Conservation (phyloP, 2,329 filamentous ascomycete species). For the Colletotrichum orbiculare region DNA sequence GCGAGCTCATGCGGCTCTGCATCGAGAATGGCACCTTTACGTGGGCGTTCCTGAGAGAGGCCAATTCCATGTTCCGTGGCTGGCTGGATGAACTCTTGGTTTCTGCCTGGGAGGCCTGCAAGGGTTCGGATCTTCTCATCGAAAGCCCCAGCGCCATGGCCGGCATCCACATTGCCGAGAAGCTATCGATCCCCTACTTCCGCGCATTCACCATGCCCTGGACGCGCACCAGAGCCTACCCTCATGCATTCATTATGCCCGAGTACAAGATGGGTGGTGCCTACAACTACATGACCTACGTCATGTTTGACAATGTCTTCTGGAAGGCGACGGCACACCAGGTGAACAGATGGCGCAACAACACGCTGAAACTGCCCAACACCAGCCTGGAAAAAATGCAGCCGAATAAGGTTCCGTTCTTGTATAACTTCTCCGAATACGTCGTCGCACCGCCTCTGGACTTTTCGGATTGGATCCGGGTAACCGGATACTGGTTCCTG, state of each 20-base stretch:
- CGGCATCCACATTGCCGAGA: slow-evolving; percentile 96
- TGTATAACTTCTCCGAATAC: slow-evolving; percentile 96
- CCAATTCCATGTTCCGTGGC: slow-evolving; percentile 87
- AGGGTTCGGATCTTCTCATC: slow-evolving; percentile 89
- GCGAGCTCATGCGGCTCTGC: slow-evolving; percentile 93
- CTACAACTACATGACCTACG: slow-evolving; percentile 95
- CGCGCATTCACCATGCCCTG: slow-evolving; percentile 98
- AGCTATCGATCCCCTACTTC: slow-evolving; percentile 93
- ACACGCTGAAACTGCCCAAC: slow-evolving; percentile 78
- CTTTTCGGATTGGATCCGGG: slow-evolving; percentile 96
- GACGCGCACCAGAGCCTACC: slow-evolving; percentile 95
- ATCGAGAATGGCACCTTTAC: slow-evolving; percentile 99
- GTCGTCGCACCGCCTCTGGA: slow-evolving; percentile 96
- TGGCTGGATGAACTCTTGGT: slow-evolving; percentile 92
- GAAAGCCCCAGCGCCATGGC: slow-evolving; percentile 98
- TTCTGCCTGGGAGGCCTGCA: slow-evolving; percentile 85
- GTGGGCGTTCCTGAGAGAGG: slow-evolving; percentile 87
- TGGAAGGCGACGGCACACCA: slow-evolving; percentile 94
- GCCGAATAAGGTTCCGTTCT: slow-evolving; percentile 95
- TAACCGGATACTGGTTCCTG: slow-evolving; percentile 98
- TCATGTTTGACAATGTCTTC: slow-evolving; percentile 96
- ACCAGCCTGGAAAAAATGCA: slow-evolving; percentile 93
- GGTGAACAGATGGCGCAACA: slow-evolving; percentile 92
- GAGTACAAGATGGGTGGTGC: slow-evolving; percentile 94
- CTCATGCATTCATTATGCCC: slow-evolving; percentile 93